phyloP scores from a whole-genome alignment of 306 rosid genomes.

The Carpinus fangiana region DNA sequence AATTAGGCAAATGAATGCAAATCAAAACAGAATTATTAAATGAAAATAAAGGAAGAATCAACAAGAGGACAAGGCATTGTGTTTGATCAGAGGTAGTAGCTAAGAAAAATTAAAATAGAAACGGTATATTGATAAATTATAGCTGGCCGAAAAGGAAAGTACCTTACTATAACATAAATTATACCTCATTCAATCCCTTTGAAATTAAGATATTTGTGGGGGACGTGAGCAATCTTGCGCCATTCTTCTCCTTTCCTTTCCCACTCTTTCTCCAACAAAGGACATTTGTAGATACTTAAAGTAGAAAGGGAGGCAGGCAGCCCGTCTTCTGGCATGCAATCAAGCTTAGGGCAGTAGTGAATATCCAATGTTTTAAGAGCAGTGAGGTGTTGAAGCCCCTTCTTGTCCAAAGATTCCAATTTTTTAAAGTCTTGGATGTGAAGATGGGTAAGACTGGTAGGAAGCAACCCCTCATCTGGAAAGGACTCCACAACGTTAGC shows the following conservation, averaged over 20 bases:
- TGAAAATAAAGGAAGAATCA: no score
- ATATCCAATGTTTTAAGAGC: neutral
- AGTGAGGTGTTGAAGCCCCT: slow-evolving; percentile 21
- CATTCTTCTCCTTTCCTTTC: slow-evolving; percentile 32
- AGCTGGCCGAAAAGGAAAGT: neutral
- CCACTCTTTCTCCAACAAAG: neutral
- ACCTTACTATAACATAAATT: neutral
- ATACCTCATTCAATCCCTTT: no score
- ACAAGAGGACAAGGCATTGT: no score
- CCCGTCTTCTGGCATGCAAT: slow-evolving; percentile 27
- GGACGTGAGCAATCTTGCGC: slow-evolving; percentile 36
- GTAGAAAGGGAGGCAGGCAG: slow-evolving; percentile 21
- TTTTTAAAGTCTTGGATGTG: accelerated
- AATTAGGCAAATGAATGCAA: no score
- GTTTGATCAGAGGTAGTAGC: neutral
- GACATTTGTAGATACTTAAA: accelerated
- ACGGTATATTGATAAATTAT: neutral
- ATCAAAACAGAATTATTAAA: no score
- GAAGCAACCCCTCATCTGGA: slow-evolving; percentile 27
- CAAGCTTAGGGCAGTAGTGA: neutral
- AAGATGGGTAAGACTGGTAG: neutral
- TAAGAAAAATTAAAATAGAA: no score
- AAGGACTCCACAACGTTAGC: slow-evolving; percentile 14
- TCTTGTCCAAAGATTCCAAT: slow-evolving; percentile 14
- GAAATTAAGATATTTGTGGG: neutral